Conservation (phyloP, 2,329 filamentous ascomycete genomes). For the Byssoonygena ceratinophila region DNA sequence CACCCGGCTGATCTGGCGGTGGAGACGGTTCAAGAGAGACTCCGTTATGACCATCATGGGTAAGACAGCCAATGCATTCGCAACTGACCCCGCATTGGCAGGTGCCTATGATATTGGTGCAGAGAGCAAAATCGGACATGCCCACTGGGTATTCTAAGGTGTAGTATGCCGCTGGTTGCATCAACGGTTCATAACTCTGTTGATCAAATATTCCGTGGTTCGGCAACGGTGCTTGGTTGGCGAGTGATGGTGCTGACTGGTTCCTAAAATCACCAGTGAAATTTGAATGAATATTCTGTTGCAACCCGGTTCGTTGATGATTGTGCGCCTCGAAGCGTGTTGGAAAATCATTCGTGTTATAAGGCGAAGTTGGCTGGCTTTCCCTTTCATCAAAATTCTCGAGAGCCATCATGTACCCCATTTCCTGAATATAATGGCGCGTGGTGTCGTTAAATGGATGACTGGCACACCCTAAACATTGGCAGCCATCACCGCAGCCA, state of each 20-base stretch:
- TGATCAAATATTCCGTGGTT: constrained; percentile 5
- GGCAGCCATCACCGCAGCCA: constrained; percentile 36
- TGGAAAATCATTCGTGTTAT: constrained; percentile 18
- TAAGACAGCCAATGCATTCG: constrained; percentile 44
- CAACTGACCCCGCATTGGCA: constrained; percentile 46
- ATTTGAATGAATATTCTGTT: constrained; percentile 63
- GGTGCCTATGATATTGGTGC: constrained; percentile 40
- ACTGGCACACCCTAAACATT: constrained; percentile 38
- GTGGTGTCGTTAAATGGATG: constrained; percentile 41
- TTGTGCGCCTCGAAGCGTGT: not conserved
- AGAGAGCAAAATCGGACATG: constrained; percentile 26
- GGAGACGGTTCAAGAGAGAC: constrained; percentile 27
- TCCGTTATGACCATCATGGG: constrained; percentile 42
- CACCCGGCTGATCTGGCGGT: constrained; percentile 7
- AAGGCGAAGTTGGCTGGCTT: constrained; percentile 19
- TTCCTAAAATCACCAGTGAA: constrained; percentile 43
- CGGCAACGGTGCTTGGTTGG: not conserved
- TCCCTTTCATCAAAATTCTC: constrained; percentile 19
- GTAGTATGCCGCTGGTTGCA: constrained; percentile 36
- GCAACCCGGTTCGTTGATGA: constrained; percentile 11
- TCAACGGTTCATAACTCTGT: constrained; percentile 22
- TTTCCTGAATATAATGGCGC: constrained; percentile 37
- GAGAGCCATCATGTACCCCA: constrained; percentile 35
- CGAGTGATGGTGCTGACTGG: not conserved
- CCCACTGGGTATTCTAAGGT: constrained; percentile 35